These are phyloP conservation scores for Aspergillus amoenus DNA, from an alignment of 2,329 filamentous ascomycete species.

Conservation along the genomic window DNA sequence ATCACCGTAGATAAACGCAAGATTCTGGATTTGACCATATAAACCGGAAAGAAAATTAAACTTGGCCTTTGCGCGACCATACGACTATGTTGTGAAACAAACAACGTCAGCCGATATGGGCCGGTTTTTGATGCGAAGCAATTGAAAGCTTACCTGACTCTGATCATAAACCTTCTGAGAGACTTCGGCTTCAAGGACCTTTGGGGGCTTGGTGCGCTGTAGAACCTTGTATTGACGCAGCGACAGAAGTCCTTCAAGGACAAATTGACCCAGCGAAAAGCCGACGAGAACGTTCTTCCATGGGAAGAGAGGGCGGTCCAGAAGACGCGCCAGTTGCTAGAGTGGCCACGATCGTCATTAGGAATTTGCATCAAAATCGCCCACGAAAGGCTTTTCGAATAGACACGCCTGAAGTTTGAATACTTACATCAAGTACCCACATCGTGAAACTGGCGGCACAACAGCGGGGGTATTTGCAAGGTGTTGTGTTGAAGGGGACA, in stretches of 20 bases:
- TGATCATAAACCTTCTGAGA: conserved; percentile 90
- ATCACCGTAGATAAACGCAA: conserved; percentile 87
- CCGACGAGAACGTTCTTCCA: conserved; percentile 97
- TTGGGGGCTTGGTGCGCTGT: conserved; percentile 74
- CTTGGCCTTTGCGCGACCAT: conserved; percentile 92
- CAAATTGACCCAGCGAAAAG: conserved; percentile 88
- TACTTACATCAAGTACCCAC: conserved; percentile 38
- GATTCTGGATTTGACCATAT: conserved; percentile 83
- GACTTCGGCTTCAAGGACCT: conserved; percentile 85
- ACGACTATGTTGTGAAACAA: conserved; percentile 57
- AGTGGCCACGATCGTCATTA: conserved; percentile 15
- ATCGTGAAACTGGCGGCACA: conserved; percentile 25
- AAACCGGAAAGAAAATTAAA: conserved; percentile 79
- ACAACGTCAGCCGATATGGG: neutral
- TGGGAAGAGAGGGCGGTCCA: conserved; percentile 90
- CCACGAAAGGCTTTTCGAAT: neutral
- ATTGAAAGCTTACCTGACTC: conserved; percentile 62
- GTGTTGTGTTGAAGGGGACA: conserved; percentile 14
- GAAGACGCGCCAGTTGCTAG: conserved; percentile 72
- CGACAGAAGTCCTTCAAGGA: conserved; percentile 86
- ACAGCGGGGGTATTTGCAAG: conserved; percentile 10
- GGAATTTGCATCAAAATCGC: neutral
- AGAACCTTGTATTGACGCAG: conserved; percentile 87
- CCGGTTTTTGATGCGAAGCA: neutral
- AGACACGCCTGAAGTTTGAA: neutral